Base-by-base conservation (phyloP, 176 grass and related monocot species). In the Triticum urartu region DNA sequence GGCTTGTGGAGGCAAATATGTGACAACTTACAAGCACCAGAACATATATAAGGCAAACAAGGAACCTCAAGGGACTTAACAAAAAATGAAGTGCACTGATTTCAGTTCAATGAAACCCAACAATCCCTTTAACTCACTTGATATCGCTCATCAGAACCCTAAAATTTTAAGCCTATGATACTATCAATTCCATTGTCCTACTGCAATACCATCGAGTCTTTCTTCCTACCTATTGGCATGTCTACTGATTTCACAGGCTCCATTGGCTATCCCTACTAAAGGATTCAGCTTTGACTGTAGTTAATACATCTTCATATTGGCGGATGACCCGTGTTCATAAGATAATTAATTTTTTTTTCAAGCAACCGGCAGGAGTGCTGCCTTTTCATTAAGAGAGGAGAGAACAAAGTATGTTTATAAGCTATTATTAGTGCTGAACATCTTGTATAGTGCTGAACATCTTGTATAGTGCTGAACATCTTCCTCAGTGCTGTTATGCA, bases 241-340 rank as follows among this genome's bases (percentile, higher is more conserved):
- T 13, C 48, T 36, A 68, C 26, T 22, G 28, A 38, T 39, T 54
- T 56, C 43, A 71, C n/a, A 61, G 25, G 45, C 64, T 89, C 63
- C 83, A 85, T 25, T 35, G 47, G 18, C 50, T 18, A 54, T 34
- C 18, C 54, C 43, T 32, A 85, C 25, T 68, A 45, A 85, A 89
- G 52, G 35, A 52, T 34, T 67, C 26, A 85, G 45, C 61, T 85
- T 76, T 74, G 32, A 24, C 25, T 47, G 34, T 35, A 15, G 35
- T 48, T 72, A 59, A 39, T 62, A 89, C 9, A 72, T 66, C 14
- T 78, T 80, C 76, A 77, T 67, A 36, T 25, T 80, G 58, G 68
- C 40, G 11, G 72, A 52, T 34, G 17, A 39, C 79, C 60, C 77
- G 59, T 17, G 60, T 62, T 21, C 52, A 35, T 45, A 70, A 40